Percentiles rank a stretch among this genome's conserved stretches.
phyloP scores from a whole-genome alignment of 1,139 yeast species.

The Chernovozyma aurita region DNA sequence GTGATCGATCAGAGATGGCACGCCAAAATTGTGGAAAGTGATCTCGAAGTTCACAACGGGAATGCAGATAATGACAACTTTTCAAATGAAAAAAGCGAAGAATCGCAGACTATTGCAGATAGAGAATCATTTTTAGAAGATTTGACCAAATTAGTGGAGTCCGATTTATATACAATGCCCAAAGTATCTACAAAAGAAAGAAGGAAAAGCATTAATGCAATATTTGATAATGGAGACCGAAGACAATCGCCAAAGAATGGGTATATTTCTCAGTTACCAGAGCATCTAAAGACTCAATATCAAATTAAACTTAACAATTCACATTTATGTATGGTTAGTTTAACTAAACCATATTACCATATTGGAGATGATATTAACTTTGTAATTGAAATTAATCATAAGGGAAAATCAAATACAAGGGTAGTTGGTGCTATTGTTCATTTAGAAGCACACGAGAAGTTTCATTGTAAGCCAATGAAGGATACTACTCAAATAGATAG shows the following conservation, averaged over 20 bases:
- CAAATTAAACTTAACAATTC: slow-evolving; percentile 33
- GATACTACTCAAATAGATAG: slow-evolving; percentile 7
- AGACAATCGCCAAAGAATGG: not conserved
- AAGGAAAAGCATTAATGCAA: slow-evolving; percentile 19
- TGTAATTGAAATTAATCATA: slow-evolving; percentile 23
- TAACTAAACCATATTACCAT: slow-evolving; percentile 44
- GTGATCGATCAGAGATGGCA: slow-evolving; percentile 33
- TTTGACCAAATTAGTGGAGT: slow-evolving; percentile 26
- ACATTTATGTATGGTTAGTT: slow-evolving; percentile 28
- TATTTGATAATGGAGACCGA: slow-evolving; percentile 11
- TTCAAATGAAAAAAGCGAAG: slow-evolving; percentile 1
- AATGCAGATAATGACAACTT: slow-evolving; percentile 1
- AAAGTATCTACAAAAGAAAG: slow-evolving; percentile 29
- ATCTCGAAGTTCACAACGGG: not conserved
- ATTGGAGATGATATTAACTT: slow-evolving; percentile 47
- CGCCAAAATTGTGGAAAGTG: slow-evolving; percentile 8
- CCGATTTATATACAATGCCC: slow-evolving; percentile 34
- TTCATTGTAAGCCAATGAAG: slow-evolving; percentile 17
- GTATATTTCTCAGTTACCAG: slow-evolving; percentile 25
- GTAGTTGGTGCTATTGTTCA: slow-evolving; percentile 33
- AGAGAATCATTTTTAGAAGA: slow-evolving; percentile 27
- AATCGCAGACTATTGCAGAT: slow-evolving; percentile 7
- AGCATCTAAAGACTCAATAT: slow-evolving; percentile 32
- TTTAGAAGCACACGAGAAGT: slow-evolving; percentile 39
- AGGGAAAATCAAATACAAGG: slow-evolving; percentile 12